Base-by-base conservation (phyloP, 306 rosid species). In the Astragalus membranaceus region DNA sequence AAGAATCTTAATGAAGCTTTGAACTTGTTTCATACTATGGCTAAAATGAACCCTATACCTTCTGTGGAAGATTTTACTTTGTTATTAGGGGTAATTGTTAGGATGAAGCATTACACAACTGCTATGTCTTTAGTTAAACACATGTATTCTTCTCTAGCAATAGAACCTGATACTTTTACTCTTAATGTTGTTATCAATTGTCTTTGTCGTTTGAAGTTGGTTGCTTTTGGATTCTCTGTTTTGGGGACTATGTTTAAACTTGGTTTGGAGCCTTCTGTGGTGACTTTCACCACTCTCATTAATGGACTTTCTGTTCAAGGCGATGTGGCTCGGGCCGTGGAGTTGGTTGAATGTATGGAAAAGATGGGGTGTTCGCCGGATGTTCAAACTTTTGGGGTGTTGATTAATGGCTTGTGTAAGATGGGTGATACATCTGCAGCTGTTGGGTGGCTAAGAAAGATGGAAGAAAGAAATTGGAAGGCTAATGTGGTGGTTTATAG, bases 391-490 rank as follows among this genome's bases (percentile, higher is more conserved):
- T 65, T 51, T 36, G 75, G 74, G 41, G 80, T 52, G 16, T 60
- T 82, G 58, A 23, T 82, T 4, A 79, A 85, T 26, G 82, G 85
- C 23, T 60, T 79, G 51, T 85, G 89, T 46, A 79, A 82, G 80
- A 35, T 44, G 29, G 87, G 87, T 1, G 66, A 73, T 3, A 78
- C 69, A n/a, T 35, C 0, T 5, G 59, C 8, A 1, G 86, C 82
- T 1, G 39, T 79, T 41, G 64, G 11, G 23, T 67, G 81, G 70
- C 57, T 82, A 1, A 42, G 53, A 67, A 71, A 63, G 63, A 62
- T 74, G 80, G 82, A 77, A 8, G 75, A 17, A 37, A 39, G 53
- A n/a, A 51, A 30, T 15, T 43, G 65, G 52, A 68, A 47, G 5
- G 37, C 67, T n/a, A 67, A 77, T 66, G 35, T 77, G 36, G 57